Conservation (phyloP, 2,329 filamentous ascomycete genomes). For the Whalleya microplaca region DNA sequence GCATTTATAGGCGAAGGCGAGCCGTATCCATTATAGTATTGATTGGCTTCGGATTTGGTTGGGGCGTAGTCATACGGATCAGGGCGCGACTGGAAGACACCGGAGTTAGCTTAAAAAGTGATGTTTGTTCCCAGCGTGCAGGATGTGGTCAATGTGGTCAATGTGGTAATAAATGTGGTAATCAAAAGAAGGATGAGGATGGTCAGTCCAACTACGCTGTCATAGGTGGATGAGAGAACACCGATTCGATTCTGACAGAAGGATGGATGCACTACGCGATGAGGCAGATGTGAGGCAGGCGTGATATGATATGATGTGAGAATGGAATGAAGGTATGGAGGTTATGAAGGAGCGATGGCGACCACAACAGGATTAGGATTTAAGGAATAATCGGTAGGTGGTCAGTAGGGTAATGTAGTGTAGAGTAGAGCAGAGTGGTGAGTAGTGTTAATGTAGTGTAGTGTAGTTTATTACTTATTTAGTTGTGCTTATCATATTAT, state of each 20-base stretch:
- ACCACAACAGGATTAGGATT: too few species aligned
- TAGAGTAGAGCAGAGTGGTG: not conserved
- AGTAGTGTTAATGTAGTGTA: too few species aligned
- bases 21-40: constrained; percentile 42
- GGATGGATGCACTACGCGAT: constrained; percentile 15
- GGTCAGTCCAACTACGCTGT: too few species aligned
- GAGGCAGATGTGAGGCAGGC: constrained; percentile 23
- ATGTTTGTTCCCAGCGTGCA: constrained; percentile 11
- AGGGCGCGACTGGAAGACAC: constrained; percentile 39
- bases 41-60: constrained; percentile 36
- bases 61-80: constrained; percentile 45
- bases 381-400: too few species aligned
- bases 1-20: constrained; percentile 35
- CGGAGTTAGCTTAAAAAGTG: constrained; percentile 3
- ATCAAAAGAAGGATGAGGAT: too few species aligned
- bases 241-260: not conserved
- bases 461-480: not conserved
- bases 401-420: too few species aligned
- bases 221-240: not conserved
- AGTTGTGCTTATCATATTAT: too few species aligned
- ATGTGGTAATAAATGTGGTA: not conserved
- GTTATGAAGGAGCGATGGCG: too few species aligned
- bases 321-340: constrained; percentile 9
- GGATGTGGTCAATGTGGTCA: too few species aligned
- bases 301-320: too few species aligned